These are phyloP conservation scores for Teratosphaeria pseudoeucalypti DNA, from an alignment of 2,329 filamentous ascomycete genomes.

Conservation along the genomic window DNA sequence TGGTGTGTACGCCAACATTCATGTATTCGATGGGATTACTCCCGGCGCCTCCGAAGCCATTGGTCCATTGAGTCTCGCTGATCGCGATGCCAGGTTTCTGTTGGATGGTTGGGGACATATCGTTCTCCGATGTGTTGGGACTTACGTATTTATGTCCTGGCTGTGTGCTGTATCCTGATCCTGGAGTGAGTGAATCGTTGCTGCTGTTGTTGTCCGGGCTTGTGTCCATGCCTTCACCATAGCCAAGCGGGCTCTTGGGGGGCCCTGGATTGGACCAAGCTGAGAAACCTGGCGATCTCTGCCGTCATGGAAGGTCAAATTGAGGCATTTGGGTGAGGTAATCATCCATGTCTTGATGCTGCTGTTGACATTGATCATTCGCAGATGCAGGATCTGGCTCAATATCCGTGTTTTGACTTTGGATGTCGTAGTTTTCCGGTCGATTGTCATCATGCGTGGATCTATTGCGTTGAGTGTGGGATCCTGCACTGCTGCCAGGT, in stretches of 20 bases:
- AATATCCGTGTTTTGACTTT: constrained; percentile 1
- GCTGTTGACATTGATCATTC: not conserved
- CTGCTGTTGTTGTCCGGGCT: constrained; percentile 18
- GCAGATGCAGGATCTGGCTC: not conserved
- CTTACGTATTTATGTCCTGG: constrained; percentile 16
- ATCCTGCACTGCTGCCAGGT: not conserved
- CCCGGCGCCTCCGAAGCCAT: not conserved
- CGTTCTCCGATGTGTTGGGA: constrained; percentile 18
- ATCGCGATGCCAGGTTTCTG: not conserved
- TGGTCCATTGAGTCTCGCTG: not conserved
- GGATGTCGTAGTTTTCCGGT: constrained; percentile 13
- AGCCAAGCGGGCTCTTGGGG: constrained; percentile 11
- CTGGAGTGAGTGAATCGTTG: constrained; percentile 16
- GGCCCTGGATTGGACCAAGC: not conserved
- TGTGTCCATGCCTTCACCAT: constrained; percentile 16
- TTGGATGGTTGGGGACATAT: constrained; percentile 17
- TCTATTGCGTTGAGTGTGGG: not conserved
- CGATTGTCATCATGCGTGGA: constrained; percentile 16
- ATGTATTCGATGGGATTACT: not conserved
- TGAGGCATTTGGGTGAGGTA: not conserved
- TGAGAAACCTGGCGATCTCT: constrained; percentile 16
- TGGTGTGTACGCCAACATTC: not conserved
- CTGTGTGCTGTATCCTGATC: constrained; percentile 16
- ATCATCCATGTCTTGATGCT: constrained; percentile 1
- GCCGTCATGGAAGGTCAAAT: constrained; percentile 17